These are phyloP conservation scores for Naegleria gruberi DNA, from an alignment of 208 protist genomes.

Conservation along the genomic window DNA sequence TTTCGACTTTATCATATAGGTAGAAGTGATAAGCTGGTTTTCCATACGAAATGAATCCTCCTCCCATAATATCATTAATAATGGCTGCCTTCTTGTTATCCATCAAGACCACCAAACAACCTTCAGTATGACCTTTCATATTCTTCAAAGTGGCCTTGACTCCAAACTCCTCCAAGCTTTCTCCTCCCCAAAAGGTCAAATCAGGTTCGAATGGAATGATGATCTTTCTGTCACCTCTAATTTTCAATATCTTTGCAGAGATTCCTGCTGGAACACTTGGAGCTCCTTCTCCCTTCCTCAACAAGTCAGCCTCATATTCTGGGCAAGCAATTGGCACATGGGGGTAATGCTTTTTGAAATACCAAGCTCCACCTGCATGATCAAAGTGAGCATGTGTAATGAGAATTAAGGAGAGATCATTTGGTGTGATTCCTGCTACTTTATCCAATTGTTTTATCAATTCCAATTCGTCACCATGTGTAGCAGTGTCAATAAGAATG, in stretches of 20 bases:
- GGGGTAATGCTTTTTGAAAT: background rate
- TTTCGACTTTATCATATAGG: background rate
- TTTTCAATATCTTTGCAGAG: background rate
- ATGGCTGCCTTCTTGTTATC: background rate
- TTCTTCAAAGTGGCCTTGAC: background rate
- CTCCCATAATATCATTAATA: background rate
- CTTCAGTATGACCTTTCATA: background rate
- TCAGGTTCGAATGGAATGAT: background rate
- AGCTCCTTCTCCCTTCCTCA: background rate
- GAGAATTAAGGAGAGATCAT: background rate
- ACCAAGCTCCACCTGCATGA: background rate
- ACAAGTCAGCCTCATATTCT: background rate
- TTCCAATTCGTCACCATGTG: background rate
- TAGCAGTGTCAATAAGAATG: background rate
- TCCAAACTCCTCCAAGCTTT: background rate
- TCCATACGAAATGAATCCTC: background rate
- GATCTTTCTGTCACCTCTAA: background rate
- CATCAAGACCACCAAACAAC: background rate
- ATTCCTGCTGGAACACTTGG: background rate
- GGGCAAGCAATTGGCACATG: background rate
- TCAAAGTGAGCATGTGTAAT: background rate
- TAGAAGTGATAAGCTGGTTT: background rate
- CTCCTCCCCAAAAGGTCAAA: background rate
- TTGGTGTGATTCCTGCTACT: background rate
- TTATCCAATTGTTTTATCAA: background rate